These are phyloP conservation scores for Trametes polyzona DNA, from an alignment of 1,284 basidiomycete species.

Conservation along the genomic window DNA sequence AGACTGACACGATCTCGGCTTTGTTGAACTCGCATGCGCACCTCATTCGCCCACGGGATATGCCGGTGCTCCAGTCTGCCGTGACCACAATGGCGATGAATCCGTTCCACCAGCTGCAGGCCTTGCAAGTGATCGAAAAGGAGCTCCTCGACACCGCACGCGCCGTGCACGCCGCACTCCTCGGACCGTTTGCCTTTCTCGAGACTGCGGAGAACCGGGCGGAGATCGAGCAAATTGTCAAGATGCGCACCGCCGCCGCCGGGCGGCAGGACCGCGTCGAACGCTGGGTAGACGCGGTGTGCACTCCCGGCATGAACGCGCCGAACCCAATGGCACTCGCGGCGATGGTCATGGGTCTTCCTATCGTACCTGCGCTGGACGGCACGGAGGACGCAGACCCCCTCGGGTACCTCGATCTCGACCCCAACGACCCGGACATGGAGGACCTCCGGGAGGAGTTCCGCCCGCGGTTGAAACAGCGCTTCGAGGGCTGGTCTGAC, in stretches of 20 bases:
- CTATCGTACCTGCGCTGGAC: slow-evolving; percentile 44
- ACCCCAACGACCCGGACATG: slow-evolving; percentile 55
- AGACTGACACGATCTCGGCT: slow-evolving; percentile 39
- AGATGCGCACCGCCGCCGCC: slow-evolving; percentile 41
- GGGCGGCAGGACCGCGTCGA: slow-evolving; percentile 50
- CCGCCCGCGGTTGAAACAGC: slow-evolving; percentile 54
- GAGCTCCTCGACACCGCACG: slow-evolving; percentile 52
- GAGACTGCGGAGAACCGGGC: slow-evolving; percentile 41
- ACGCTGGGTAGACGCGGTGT: slow-evolving; percentile 55
- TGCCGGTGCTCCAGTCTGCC: slow-evolving; percentile 47
- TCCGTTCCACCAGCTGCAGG: slow-evolving; percentile 36
- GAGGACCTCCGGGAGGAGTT: slow-evolving; percentile 64
- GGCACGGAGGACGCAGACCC: slow-evolving; percentile 47
- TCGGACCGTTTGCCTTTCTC: slow-evolving; percentile 51
- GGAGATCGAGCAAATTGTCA: slow-evolving; percentile 50
- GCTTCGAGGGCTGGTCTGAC: slow-evolving; percentile 59
- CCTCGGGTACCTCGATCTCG: slow-evolving; percentile 54
- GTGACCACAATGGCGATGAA: slow-evolving; percentile 42
- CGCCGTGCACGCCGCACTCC: slow-evolving; percentile 47
- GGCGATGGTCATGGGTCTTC: slow-evolving; percentile 71
- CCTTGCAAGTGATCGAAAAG: slow-evolving; percentile 49
- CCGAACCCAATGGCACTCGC: slow-evolving; percentile 62
- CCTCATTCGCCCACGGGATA: slow-evolving; percentile 62
- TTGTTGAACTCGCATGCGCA: slow-evolving; percentile 52
- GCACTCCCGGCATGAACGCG: slow-evolving; percentile 43